Percentiles rank a stretch among this genome's conserved stretches.
Evolutionary conservation across 2,329 filamentous ascomycete genomes (phyloP).

Genomic region (Talaromyces sp.): DNA sequence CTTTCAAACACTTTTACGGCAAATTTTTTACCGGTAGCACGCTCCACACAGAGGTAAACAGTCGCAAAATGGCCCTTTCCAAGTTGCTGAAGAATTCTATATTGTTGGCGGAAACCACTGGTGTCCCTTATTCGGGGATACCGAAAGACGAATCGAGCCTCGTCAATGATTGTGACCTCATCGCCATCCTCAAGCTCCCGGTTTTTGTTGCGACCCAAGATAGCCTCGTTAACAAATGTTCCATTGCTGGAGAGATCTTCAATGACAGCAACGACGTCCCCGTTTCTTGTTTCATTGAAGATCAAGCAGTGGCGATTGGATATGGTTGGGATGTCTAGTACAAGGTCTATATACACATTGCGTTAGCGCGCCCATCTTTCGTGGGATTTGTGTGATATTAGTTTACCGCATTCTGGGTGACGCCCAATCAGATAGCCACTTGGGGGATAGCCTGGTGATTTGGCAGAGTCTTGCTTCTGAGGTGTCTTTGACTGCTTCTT

Average conservation of each 20-base stretch:
- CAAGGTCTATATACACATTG: constrained; percentile 55
- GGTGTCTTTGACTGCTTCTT: constrained; percentile 47
- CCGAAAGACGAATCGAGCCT: constrained; percentile 84
- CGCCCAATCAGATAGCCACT: constrained; percentile 88
- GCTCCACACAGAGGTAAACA: constrained; percentile 87
- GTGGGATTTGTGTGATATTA: not conserved
- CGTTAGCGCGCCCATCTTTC: constrained; percentile 18
- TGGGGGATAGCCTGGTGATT: constrained; percentile 56
- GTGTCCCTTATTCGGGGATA: constrained; percentile 74
- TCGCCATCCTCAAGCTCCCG: constrained; percentile 85
- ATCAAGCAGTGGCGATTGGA: constrained; percentile 70
- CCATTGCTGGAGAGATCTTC: constrained; percentile 96
- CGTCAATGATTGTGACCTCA: constrained; percentile 81
- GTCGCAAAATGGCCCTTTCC: constrained; percentile 95
- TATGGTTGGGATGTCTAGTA: constrained; percentile 71
- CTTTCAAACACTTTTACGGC: constrained; percentile 96
- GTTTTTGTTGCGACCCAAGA: constrained; percentile 87
- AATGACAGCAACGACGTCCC: constrained; percentile 65
- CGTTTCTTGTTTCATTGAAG: constrained; percentile 55
- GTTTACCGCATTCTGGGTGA: constrained; percentile 87
- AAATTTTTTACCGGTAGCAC: constrained; percentile 73
- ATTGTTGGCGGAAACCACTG: constrained; percentile 80
- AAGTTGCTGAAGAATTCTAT: constrained; percentile 76
- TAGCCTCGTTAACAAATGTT: constrained; percentile 89
- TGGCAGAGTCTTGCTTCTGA: constrained; percentile 58